Percentiles rank a stretch among this genome's conserved stretches.
These are phyloP conservation scores for Ceratocystis papillata DNA, from an alignment of 2,329 filamentous ascomycete genomes.

Conservation along the genomic window DNA sequence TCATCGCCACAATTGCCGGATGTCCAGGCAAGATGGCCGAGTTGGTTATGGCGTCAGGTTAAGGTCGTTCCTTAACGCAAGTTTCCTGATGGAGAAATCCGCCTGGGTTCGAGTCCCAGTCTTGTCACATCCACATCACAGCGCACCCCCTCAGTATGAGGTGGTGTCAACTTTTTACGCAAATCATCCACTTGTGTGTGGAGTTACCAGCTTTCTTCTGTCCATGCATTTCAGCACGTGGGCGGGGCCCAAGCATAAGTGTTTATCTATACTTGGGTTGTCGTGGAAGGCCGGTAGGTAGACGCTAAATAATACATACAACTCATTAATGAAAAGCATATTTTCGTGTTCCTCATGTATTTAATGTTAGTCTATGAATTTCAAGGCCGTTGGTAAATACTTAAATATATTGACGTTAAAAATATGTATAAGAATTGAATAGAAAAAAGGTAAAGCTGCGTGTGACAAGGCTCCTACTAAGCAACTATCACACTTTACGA, in stretches of 20 bases:
- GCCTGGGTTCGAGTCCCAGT: constrained; percentile 25
- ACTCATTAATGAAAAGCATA: too few species aligned
- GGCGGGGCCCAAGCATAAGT: too few species aligned
- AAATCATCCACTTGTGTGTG: too few species aligned
- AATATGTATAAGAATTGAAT: neutral
- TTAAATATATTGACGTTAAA: neutral
- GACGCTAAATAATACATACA: too few species aligned
- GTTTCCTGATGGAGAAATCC: constrained; percentile 24
- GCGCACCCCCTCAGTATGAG: too few species aligned
- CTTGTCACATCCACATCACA: constrained; percentile 18
- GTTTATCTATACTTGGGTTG: too few species aligned
- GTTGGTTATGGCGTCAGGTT: constrained; percentile 34
- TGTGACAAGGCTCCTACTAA: neutral
- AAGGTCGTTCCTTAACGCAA: constrained; percentile 28
- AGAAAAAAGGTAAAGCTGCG: neutral
- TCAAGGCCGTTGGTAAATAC: neutral
- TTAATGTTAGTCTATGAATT: neutral
- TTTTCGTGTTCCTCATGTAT: neutral
- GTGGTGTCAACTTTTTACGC: too few species aligned
- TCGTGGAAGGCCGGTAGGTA: too few species aligned
- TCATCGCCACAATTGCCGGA: too few species aligned
- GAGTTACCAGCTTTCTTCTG: too few species aligned
- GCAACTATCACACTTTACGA: neutral
- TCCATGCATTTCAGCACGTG: too few species aligned
- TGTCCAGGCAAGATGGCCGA: constrained; percentile 30